Conservation (phyloP, 352 stramenopile genomes). For the Phytophthora crassamura region DNA sequence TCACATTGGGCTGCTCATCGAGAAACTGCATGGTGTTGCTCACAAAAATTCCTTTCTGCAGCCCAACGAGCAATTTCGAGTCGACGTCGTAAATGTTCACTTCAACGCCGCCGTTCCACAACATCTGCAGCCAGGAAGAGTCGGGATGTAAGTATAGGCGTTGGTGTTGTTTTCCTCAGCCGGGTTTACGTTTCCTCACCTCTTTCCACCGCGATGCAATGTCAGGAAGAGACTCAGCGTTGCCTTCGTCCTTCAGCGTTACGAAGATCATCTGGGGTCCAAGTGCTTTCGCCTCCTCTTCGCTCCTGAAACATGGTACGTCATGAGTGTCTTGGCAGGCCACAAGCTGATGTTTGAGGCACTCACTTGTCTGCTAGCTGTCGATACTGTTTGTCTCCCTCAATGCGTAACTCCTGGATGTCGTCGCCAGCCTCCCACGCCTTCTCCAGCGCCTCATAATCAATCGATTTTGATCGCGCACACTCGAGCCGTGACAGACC, state of each 20-base stretch:
- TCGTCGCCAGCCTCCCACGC: slow-evolving; percentile 67
- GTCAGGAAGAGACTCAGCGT: slow-evolving; percentile 30
- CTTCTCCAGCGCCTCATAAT: slow-evolving; percentile 73
- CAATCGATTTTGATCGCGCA: slow-evolving; percentile 39
- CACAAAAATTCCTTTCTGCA: slow-evolving; percentile 68
- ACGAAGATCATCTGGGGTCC: slow-evolving; percentile 86
- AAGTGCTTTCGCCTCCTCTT: slow-evolving; percentile 52
- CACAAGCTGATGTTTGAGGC: neutral
- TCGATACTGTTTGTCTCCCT: slow-evolving; percentile 62
- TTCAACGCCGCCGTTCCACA: slow-evolving; percentile 77
- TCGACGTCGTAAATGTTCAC: slow-evolving; percentile 72
- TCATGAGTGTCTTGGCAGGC: neutral
- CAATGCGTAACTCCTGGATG: slow-evolving; percentile 47
- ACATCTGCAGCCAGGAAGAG: slow-evolving; percentile 44
- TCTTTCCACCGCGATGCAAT: slow-evolving; percentile 81
- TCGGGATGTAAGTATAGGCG: neutral
- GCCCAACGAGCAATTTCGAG: slow-evolving; percentile 61
- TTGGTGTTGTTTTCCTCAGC: too few relatives aligned
- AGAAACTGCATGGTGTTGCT: slow-evolving; percentile 61
- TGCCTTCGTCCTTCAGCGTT: slow-evolving; percentile 40
- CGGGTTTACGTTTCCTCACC: slow-evolving; percentile 27
- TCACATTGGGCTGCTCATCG: slow-evolving; percentile 54
- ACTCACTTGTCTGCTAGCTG: slow-evolving; percentile 48
- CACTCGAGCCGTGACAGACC: neutral
- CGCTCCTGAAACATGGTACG: slow-evolving; percentile 27